A percentile compares a stretch with the other conserved stretches of the same genome.
These are phyloP conservation scores for Schrenkiella parvula DNA, from an alignment of 345 rosid genomes.

Conservation along the genomic window DNA sequence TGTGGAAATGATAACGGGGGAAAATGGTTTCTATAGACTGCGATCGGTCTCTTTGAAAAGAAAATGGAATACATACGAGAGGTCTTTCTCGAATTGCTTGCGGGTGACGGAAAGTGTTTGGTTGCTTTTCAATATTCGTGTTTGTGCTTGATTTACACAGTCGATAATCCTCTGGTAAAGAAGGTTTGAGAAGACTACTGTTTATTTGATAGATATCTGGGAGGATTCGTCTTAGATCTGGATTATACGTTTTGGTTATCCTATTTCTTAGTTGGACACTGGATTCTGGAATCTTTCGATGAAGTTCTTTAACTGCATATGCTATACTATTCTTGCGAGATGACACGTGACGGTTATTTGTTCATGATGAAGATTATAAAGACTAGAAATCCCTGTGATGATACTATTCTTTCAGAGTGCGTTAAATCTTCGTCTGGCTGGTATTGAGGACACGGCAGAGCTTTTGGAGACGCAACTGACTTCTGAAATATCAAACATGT, in stretches of 20 bases:
- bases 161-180: not conserved
- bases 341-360: too few species aligned
- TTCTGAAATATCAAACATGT: slow-evolving; percentile 68
- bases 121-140: not conserved
- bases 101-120: slow-evolving; percentile 4
- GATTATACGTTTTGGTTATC: not conserved
- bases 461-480: slow-evolving; percentile 79
- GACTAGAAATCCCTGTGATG: not conserved
- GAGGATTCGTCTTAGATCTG: not conserved
- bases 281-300: not conserved
- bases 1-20: not conserved
- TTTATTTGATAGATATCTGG: not conserved
- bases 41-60: not conserved
- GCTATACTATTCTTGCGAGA: not conserved
- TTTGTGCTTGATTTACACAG: not conserved
- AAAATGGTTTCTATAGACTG: not conserved
- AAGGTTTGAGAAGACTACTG: not conserved
- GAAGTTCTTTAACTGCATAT: not conserved
- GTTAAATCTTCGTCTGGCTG: slow-evolving; percentile 75
- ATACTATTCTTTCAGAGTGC: slow-evolving; percentile 56
- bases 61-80: not conserved
- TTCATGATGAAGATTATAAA: too few species aligned
- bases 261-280: not conserved
- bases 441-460: slow-evolving; percentile 78
- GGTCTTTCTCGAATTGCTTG: slow-evolving; percentile 7